Evolutionary conservation across 2,329 filamentous ascomycete species (phyloP).

Genomic region (Teratosphaeria pseudoeucalypti): DNA sequence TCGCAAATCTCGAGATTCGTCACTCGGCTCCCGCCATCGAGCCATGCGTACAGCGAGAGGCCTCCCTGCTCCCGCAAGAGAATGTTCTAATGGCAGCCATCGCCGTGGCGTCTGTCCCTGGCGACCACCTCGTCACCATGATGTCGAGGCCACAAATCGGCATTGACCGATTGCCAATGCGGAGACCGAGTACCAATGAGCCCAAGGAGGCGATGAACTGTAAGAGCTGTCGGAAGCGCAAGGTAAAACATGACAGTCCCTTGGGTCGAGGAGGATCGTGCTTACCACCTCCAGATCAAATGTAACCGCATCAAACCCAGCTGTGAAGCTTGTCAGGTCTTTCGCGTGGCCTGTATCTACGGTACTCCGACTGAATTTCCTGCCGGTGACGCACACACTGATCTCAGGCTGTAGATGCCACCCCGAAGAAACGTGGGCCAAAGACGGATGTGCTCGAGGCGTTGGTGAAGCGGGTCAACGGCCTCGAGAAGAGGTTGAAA

Average conservation of each 20-base stretch:
- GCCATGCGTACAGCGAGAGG: background rate
- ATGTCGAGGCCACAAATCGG: constrained; percentile 70
- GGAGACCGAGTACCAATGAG: constrained; percentile 56
- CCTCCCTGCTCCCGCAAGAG: background rate
- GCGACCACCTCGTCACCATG: constrained; percentile 15
- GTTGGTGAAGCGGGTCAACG: constrained; percentile 73
- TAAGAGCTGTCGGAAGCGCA: constrained; percentile 86
- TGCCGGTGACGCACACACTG: background rate
- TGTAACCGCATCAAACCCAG: constrained; percentile 76
- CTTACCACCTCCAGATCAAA: constrained; percentile 57
- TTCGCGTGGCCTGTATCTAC: constrained; percentile 80
- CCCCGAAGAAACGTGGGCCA: constrained; percentile 80
- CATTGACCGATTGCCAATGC: constrained; percentile 66
- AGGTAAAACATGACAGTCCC: constrained; percentile 44
- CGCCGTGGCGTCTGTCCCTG: background rate
- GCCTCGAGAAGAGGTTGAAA: constrained; percentile 69
- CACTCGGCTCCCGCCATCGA: background rate
- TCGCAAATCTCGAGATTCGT: background rate
- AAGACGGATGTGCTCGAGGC: constrained; percentile 86
- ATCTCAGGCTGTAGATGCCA: constrained; percentile 51
- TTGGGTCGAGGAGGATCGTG: background rate
- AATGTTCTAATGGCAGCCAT: constrained; percentile 3
- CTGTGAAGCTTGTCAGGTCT: constrained; percentile 81
- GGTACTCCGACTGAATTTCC: constrained; percentile 45
- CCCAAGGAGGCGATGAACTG: constrained; percentile 89